phyloP scores from a whole-genome alignment of 768 basidiomycete genomes.

The Coprinopsis marcescibilis region DNA sequence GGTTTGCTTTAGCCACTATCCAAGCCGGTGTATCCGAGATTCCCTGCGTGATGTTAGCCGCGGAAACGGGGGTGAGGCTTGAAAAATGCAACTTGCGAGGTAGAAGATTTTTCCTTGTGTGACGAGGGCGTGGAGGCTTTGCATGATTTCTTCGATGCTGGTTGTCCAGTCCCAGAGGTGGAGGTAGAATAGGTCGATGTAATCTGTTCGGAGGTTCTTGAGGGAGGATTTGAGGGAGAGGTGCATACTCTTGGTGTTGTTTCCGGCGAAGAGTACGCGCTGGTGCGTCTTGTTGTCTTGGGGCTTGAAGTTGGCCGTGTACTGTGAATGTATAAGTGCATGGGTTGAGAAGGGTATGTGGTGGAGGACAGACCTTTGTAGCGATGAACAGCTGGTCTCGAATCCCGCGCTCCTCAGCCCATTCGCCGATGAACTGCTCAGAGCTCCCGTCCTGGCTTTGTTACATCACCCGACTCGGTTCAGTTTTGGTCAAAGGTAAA shows the following conservation, averaged over 20 bases:
- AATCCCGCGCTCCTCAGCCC: conserved; percentile 37
- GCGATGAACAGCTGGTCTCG: conserved; percentile 46
- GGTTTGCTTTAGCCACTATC: conserved; percentile 43
- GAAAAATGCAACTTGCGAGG: conserved; percentile 18
- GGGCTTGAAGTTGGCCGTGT: conserved; percentile 22
- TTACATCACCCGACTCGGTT: conserved; percentile 10
- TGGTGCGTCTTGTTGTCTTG: conserved; percentile 21
- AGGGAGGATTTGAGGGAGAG: conserved; percentile 32
- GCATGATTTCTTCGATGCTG: conserved; percentile 54
- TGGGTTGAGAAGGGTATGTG: background rate
- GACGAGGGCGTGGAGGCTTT: conserved; percentile 45
- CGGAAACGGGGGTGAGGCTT: background rate
- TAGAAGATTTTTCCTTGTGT: conserved; percentile 45
- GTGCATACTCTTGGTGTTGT: conserved; percentile 35
- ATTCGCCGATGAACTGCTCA: conserved; percentile 46
- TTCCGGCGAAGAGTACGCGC: conserved; percentile 31
- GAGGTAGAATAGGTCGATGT: conserved; percentile 32
- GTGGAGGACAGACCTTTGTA: conserved; percentile 27
- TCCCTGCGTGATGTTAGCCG: too few species aligned
- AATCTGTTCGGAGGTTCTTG: conserved; percentile 35
- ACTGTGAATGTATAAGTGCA: conserved; percentile 15
- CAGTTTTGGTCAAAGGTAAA: background rate
- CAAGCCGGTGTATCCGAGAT: conserved; percentile 42
- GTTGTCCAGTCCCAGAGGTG: conserved; percentile 49
- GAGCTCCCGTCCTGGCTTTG: conserved; percentile 45